phyloP scores from a whole-genome alignment of 2,329 filamentous ascomycete genomes.

The Trematosphaeria pertusa region DNA sequence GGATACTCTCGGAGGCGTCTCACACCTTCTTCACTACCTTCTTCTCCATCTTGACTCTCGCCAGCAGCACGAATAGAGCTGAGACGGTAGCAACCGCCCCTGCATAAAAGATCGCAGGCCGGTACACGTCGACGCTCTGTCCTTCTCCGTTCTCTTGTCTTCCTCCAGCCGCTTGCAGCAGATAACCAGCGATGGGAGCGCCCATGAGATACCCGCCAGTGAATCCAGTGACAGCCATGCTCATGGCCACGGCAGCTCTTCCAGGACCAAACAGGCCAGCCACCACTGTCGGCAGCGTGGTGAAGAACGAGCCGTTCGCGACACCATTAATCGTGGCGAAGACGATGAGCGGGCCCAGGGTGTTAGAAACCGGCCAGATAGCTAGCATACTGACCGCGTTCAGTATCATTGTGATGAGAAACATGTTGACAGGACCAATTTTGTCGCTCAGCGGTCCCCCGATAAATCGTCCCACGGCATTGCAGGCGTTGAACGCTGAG shows the following conservation, averaged over 20 bases:
- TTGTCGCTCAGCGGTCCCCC: constrained; percentile 37
- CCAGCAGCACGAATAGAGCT: constrained; percentile 28
- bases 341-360: constrained; percentile 31
- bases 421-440: constrained; percentile 41
- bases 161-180: constrained; percentile 35
- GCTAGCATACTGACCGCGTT: constrained; percentile 39
- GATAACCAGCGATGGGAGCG: constrained; percentile 34
- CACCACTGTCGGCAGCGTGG: constrained; percentile 36
- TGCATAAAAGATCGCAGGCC: constrained; percentile 41
- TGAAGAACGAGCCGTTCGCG: constrained; percentile 39
- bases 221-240: constrained; percentile 37
- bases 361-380: constrained; percentile 38
- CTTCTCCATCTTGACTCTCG: constrained; percentile 27
- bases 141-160: constrained; percentile 7
- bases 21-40: constrained; percentile 28
- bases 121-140: constrained; percentile 30
- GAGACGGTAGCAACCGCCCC: constrained; percentile 31
- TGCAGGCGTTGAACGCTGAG: constrained; percentile 37
- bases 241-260: constrained; percentile 36
- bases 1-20: no score
- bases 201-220: constrained; percentile 37
- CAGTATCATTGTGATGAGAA: constrained; percentile 33
- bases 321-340: constrained; percentile 39
- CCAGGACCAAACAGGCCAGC: constrained; percentile 37
- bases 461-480: constrained; percentile 35